Evolutionary conservation across 2,329 filamentous ascomycete species (phyloP).

Genomic region (Cylindrodendrum hubeiense): DNA sequence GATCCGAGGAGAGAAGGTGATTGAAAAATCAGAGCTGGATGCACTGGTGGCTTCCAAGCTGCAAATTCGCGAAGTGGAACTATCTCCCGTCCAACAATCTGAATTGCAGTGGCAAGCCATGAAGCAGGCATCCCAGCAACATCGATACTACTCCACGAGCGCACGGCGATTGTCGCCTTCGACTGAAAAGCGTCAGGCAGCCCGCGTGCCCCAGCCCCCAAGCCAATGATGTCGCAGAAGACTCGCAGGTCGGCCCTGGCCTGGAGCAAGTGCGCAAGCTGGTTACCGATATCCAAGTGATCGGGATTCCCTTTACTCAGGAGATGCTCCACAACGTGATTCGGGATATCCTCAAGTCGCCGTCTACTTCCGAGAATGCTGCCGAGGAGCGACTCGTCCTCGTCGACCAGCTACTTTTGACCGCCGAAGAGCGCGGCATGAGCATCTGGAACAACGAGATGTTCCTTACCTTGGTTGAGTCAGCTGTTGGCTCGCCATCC

Average conservation of each 20-base stretch:
- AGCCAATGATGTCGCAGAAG: neutral
- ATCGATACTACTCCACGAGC: conserved; percentile 50
- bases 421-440: conserved; percentile 60
- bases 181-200: neutral
- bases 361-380: conserved; percentile 33
- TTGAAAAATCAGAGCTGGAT: conserved; percentile 46
- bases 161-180: conserved; percentile 39
- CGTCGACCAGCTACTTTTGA: conserved; percentile 58
- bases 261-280: conserved; percentile 43
- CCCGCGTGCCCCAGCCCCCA: neutral
- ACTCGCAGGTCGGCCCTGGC: conserved; percentile 7
- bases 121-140: conserved; percentile 50
- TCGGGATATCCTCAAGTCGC: conserved; percentile 50
- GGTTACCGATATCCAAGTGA: conserved; percentile 54
- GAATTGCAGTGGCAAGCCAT: conserved; percentile 52
- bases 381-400: conserved; percentile 51
- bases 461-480: conserved; percentile 61
- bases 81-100: conserved; percentile 29
- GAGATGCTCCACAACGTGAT: conserved; percentile 54
- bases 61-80: conserved; percentile 43
- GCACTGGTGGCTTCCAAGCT: conserved; percentile 47
- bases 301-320: conserved; percentile 51
- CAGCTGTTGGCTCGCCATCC: conserved; percentile 49
- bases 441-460: conserved; percentile 59
- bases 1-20: conserved; percentile 43